Base-by-base conservation (phyloP, 306 rosid genomes). In the Elaeagnus macrophylla region DNA sequence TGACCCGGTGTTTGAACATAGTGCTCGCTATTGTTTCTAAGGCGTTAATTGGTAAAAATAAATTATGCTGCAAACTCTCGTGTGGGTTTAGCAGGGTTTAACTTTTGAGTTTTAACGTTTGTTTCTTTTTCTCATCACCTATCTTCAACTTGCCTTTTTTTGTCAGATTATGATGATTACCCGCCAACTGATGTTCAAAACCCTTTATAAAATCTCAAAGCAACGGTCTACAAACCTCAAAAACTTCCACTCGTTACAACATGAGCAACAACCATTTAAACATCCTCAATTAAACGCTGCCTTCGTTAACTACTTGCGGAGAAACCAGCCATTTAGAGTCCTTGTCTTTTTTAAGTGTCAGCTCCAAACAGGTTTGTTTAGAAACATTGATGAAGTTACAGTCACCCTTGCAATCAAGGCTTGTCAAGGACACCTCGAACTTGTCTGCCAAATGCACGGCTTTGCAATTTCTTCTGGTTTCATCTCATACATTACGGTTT, bases 361-460 rank as follows among this genome's bases (percentile, higher is more conserved):
- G 8, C 45, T 75, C 39, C 79, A 51, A 14, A 41, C 59, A 39
- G 62, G 70, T 66, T 73, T 48, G 41, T 52, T 44, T 16, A 56
- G 55, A 6, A 66, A 64, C 44, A 35, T 72, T 0, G 84, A 85
- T 42, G 83, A 82, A 59, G 82, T 73, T 6, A 73, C 79, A 0
- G 20, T 81, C 40, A 65, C 89, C 16, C 69, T 82, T 48, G 81
- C 89, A 45, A 80, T 83, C 53, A 89, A 89, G 77, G 93, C 97
- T 42, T 89, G 93, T 67, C 80, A 63, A 6, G 71, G 89, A 20
- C 70, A 80, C 61, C 64, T 56, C 0, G 72, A 68, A 44, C 70
- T 74, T 6, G 89, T 93, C 14, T 60, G 59, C 63, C 89, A 80
- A 75, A 58, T 80, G 39, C 95, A 89, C 39, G 89, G 86, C 14